phyloP scores from a whole-genome alignment of 305 asterid genomes.

The Striga hermonthica region DNA sequence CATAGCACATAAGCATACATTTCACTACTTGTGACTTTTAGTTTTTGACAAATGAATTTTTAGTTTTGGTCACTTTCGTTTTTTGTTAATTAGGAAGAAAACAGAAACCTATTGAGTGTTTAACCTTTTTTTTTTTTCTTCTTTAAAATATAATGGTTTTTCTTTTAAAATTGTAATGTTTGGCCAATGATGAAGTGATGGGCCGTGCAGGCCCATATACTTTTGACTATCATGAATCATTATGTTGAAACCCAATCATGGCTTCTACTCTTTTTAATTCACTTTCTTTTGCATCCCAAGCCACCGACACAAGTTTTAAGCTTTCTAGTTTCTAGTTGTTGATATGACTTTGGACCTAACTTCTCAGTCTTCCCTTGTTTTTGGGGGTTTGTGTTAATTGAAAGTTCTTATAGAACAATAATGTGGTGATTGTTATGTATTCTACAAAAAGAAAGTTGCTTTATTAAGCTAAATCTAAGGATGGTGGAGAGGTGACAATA shows the following conservation, averaged over 20 bases:
- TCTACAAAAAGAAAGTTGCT: too few species aligned
- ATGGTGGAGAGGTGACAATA: too few species aligned
- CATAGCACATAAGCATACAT: not conserved
- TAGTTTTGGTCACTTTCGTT: not conserved
- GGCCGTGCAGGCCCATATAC: conserved; percentile 25
- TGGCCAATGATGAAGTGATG: conserved; percentile 23
- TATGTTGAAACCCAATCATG: conserved; percentile 24
- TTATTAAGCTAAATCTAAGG: too few species aligned
- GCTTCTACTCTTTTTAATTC: not conserved
- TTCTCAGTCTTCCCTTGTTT: too few species aligned
- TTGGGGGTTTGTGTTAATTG: too few species aligned
- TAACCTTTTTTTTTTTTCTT: too few species aligned
- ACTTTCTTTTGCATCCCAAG: not conserved
- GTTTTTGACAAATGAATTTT: not conserved
- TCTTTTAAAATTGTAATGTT: not conserved
- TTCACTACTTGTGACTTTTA: not conserved
- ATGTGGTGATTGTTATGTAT: conserved; percentile 12
- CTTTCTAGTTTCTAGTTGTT: too few species aligned
- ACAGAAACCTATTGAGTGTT: not conserved
- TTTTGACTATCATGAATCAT: conserved; percentile 26
- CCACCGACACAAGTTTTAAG: conserved; percentile 49
- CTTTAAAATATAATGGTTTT: too few species aligned
- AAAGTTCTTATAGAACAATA: too few species aligned
- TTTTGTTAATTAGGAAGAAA: not conserved
- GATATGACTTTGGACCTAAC: too few species aligned